These are phyloP conservation scores for Alternaria sp. DNA, from an alignment of 2,329 filamentous ascomycete species.

Conservation along the genomic window DNA sequence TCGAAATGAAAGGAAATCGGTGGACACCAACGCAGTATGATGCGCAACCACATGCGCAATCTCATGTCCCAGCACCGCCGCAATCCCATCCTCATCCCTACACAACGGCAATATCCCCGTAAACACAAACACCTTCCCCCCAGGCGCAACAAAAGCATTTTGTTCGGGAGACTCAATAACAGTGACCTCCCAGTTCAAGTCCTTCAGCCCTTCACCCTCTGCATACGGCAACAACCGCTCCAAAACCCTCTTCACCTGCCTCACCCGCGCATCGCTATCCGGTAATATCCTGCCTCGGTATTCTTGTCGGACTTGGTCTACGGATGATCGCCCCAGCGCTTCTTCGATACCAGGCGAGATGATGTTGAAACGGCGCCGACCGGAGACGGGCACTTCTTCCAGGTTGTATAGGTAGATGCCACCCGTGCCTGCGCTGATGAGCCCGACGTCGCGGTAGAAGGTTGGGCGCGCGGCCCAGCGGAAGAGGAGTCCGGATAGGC, in stretches of 20 bases:
- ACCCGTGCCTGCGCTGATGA: constrained; percentile 54
- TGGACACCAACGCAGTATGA: constrained; percentile 43
- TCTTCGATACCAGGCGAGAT: constrained; percentile 65
- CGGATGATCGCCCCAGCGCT: constrained; percentile 62
- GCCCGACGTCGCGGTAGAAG: constrained; percentile 58
- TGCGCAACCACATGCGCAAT: constrained; percentile 72
- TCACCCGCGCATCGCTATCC: constrained; percentile 65
- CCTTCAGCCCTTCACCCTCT: constrained; percentile 57
- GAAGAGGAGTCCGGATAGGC: constrained; percentile 36
- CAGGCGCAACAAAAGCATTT: constrained; percentile 82
- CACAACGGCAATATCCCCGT: constrained; percentile 76
- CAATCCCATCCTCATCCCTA: constrained; percentile 71
- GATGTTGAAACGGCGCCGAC: constrained; percentile 77
- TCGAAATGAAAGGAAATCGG: neutral
- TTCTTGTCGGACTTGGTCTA: constrained; percentile 65
- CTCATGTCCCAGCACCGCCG: constrained; percentile 80
- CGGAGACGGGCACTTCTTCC: constrained; percentile 76
- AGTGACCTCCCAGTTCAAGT: constrained; percentile 70
- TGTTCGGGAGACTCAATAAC: constrained; percentile 74
- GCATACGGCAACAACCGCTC: constrained; percentile 71
- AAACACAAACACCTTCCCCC: constrained; percentile 81
- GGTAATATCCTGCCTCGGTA: constrained; percentile 66
- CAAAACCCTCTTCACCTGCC: constrained; percentile 70
- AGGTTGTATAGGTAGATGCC: constrained; percentile 73
- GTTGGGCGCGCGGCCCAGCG: constrained; percentile 56